phyloP scores from a whole-genome alignment of 2,329 filamentous ascomycete species.

The Colletotrichum eremochloae region DNA sequence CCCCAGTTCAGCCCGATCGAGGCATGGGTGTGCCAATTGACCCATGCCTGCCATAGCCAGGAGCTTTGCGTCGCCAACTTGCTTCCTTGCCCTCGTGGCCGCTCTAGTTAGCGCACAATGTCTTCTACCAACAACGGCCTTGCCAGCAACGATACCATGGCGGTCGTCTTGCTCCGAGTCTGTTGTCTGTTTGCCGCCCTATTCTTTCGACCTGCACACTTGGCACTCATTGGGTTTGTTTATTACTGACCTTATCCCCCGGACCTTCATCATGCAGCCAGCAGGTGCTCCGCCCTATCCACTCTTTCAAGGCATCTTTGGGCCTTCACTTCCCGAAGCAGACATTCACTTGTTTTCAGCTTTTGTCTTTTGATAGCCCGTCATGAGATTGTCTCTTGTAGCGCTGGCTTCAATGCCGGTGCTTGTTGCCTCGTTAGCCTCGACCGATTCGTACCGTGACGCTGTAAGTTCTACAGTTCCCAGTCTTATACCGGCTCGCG shows the following conservation, averaged over 20 bases:
- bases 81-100: conserved; percentile 14
- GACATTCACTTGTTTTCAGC: conserved; percentile 26
- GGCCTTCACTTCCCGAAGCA: conserved; percentile 24
- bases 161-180: conserved; percentile 7
- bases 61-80: conserved; percentile 10
- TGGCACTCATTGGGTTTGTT: conserved; percentile 32
- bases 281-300: conserved; percentile 1
- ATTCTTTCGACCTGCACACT: neutral
- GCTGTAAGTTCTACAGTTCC: conserved; percentile 29
- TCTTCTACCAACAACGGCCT: conserved; percentile 14
- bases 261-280: neutral
- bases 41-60: neutral
- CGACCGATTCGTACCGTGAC: conserved; percentile 42
- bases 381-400: conserved; percentile 39
- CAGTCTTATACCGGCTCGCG: neutral
- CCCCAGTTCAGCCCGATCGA: conserved; percentile 21
- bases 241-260: conserved; percentile 26
- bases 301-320: conserved; percentile 9
- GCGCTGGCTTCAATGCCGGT: conserved; percentile 41
- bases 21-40: conserved; percentile 9
- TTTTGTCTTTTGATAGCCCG: neutral
- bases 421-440: conserved; percentile 39
- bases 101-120: conserved; percentile 28
- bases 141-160: conserved; percentile 10
- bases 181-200: conserved; percentile 3